These are phyloP conservation scores for Termitomyces sp. DNA, from an alignment of 768 basidiomycete genomes.

Conservation along the genomic window DNA sequence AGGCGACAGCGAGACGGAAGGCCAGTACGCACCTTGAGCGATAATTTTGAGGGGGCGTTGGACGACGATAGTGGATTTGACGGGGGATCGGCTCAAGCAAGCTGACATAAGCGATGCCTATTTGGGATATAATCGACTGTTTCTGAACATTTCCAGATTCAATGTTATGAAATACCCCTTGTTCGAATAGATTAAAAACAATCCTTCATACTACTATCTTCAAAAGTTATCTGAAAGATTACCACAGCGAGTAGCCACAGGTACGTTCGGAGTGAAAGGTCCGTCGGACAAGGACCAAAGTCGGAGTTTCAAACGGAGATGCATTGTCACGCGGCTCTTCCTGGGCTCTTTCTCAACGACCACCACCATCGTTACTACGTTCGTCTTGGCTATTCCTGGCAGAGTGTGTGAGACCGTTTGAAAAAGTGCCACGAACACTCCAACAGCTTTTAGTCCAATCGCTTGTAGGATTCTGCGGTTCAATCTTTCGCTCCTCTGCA, in stretches of 20 bases:
- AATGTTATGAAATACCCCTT: not conserved
- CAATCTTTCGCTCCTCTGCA: constrained; percentile 13
- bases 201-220: not conserved
- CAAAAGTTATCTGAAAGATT: not conserved
- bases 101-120: constrained; percentile 30
- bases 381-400: constrained; percentile 31
- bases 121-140: not conserved
- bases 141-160: not conserved
- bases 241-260: not conserved
- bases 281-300: constrained; percentile 11
- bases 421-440: constrained; percentile 29
- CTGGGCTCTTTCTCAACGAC: constrained; percentile 27
- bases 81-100: constrained; percentile 12
- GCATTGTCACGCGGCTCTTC: constrained; percentile 16
- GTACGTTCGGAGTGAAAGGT: not conserved
- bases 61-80: constrained; percentile 17
- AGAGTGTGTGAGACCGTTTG: constrained; percentile 47
- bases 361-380: constrained; percentile 31
- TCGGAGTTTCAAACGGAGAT: constrained; percentile 27
- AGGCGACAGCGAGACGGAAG: constrained; percentile 8
- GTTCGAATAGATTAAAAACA: no score
- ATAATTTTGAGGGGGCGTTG: constrained; percentile 29
- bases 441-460: constrained; percentile 10
- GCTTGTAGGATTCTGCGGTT: constrained; percentile 12
- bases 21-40: constrained; percentile 34